phyloP scores from a whole-genome alignment of 768 basidiomycete species.

The Epithele typhae region DNA sequence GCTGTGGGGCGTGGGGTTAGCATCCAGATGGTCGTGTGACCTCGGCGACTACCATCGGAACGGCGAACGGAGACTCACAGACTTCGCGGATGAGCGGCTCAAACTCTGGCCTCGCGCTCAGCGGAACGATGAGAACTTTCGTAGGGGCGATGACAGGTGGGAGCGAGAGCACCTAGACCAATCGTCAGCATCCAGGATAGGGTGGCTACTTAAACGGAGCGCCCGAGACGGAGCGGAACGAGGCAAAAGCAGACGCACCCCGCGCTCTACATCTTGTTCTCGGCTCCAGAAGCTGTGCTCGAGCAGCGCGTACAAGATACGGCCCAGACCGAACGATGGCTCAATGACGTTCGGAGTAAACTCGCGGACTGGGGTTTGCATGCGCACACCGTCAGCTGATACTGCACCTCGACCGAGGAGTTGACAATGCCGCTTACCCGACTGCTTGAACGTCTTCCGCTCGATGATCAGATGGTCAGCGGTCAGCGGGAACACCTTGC shows the following conservation, averaged over 20 bases:
- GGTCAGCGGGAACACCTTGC: conserved; percentile 65
- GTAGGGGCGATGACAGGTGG: conserved; percentile 90
- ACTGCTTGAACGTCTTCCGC: conserved; percentile 82
- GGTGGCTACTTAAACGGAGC: conserved; percentile 6
- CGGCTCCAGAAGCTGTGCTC: conserved; percentile 97
- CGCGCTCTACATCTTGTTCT: conserved; percentile 87
- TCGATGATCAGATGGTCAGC: conserved; percentile 74
- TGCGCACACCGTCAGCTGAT: conserved; percentile 21
- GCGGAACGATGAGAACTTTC: conserved; percentile 93
- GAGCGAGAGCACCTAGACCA: conserved; percentile 76
- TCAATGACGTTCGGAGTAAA: conserved; percentile 98
- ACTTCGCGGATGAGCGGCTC: conserved; percentile 81
- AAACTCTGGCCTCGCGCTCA: conserved; percentile 83
- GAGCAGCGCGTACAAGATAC: conserved; percentile 88
- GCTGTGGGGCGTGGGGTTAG: conserved; percentile 43
- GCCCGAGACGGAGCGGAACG: conserved; percentile 10
- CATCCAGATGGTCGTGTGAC: too few relatives aligned
- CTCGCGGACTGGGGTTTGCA: conserved; percentile 66
- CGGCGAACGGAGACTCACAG: conserved; percentile 54
- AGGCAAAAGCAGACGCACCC: conserved; percentile 57
- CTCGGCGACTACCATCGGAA: too few relatives aligned
- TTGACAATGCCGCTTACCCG: conserved; percentile 47
- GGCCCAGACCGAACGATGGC: conserved; percentile 96
- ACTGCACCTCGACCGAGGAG: conserved; percentile 10
- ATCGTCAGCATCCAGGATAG: conserved; percentile 9